phyloP scores from a whole-genome alignment of 306 rosid species.

The Pyrus pyrifolia region DNA sequence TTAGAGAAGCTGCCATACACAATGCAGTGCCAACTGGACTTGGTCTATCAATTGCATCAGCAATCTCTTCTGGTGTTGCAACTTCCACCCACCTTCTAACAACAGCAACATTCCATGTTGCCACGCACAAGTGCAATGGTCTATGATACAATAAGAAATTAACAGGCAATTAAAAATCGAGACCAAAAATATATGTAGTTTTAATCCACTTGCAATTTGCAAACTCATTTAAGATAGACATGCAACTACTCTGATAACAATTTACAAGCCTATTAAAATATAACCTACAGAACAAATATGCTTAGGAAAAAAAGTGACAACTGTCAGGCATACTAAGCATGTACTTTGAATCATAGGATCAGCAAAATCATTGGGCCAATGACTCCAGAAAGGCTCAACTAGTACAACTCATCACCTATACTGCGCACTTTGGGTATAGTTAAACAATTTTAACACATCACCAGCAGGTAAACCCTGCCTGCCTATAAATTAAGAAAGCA shows the following conservation, averaged over 20 bases:
- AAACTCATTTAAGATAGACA: not conserved
- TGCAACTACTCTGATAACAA: not conserved
- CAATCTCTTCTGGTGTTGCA: conserved; percentile 77
- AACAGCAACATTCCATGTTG: conserved; percentile 88
- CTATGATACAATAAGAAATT: conserved; percentile 43
- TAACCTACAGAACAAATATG: not conserved
- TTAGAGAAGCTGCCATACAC: conserved; percentile 96
- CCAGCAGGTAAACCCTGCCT: not conserved
- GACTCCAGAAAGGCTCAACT: not conserved
- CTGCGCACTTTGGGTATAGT: not conserved
- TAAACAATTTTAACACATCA: not conserved
- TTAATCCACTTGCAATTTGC: not conserved
- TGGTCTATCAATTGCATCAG: conserved; percentile 73
- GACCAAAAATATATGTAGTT: not conserved
- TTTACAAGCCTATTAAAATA: not conserved
- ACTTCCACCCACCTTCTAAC: conserved; percentile 93
- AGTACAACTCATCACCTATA: not conserved
- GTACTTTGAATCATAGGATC: not conserved
- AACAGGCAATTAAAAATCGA: conserved; percentile 6
- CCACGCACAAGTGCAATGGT: conserved; percentile 93
- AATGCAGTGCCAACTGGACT: conserved; percentile 85
- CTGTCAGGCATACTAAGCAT: not conserved
- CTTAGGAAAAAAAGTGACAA: not conserved
- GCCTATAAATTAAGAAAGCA: not conserved
- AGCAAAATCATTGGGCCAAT: not conserved